Percentiles rank a stretch among this genome's conserved stretches.
phyloP scores from a whole-genome alignment of 441 rosid species.

The Mallotus japonicus region DNA sequence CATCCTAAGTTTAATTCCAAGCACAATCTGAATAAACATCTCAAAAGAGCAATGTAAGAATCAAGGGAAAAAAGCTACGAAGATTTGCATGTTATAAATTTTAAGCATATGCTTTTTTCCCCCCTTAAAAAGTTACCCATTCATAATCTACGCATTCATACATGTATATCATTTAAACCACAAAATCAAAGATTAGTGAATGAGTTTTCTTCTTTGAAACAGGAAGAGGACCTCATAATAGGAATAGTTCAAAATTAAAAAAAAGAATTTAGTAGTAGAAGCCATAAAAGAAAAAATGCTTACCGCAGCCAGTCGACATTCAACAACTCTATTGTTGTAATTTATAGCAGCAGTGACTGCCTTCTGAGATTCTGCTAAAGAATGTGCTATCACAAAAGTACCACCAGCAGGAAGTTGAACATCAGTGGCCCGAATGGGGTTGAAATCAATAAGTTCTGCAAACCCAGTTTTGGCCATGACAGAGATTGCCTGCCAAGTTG shows the following conservation, averaged over 20 bases:
- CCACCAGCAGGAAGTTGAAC: conserved; percentile 95
- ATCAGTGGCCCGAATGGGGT: conserved; percentile 91
- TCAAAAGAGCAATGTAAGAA: conserved; percentile 22
- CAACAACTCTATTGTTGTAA: conserved; percentile 95
- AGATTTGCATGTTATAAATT: neutral
- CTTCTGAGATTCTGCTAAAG: conserved; percentile 94
- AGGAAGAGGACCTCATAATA: neutral
- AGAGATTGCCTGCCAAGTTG: conserved; percentile 74
- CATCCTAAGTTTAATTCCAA: conserved; percentile 85
- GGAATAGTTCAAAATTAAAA: neutral
- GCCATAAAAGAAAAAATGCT: conserved; percentile 26
- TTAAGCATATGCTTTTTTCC: neutral
- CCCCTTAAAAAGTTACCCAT: neutral
- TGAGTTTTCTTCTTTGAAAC: neutral
- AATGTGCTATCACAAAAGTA: conserved; percentile 87
- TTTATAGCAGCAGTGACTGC: conserved; percentile 97
- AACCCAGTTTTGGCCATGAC: conserved; percentile 93
- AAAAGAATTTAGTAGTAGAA: neutral
- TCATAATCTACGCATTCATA: neutral
- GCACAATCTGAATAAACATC: conserved; percentile 57
- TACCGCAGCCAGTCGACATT: conserved; percentile 89
- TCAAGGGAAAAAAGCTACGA: neutral
- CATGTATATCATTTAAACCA: neutral
- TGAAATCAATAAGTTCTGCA: conserved; percentile 98
- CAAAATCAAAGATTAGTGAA: neutral